Evolutionary conservation across 2,329 filamentous ascomycete species (phyloP).

Genomic region (Fusarium albosuccineum): DNA sequence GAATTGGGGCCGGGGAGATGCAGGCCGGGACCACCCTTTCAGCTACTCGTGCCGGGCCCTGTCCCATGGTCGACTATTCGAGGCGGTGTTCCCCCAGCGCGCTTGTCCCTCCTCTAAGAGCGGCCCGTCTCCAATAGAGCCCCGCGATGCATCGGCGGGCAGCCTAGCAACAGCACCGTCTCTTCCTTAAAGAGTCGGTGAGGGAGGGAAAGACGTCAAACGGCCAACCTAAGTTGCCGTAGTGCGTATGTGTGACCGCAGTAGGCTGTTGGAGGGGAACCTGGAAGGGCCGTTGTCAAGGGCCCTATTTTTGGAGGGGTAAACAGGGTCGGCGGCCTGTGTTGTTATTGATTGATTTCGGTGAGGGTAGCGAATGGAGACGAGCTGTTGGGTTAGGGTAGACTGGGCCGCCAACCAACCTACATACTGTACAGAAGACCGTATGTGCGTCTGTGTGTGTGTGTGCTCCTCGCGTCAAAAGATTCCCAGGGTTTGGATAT

Average conservation of each 20-base stretch:
- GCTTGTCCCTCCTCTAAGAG: constrained; percentile 15
- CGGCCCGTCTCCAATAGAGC: constrained; percentile 36
- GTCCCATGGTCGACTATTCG: constrained; percentile 13
- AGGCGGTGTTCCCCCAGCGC: not conserved
- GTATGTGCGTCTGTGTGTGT: constrained; percentile 9
- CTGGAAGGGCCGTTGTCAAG: constrained; percentile 33
- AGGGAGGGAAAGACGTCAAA: constrained; percentile 23
- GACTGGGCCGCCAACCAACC: constrained; percentile 26
- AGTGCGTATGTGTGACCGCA: constrained; percentile 32
- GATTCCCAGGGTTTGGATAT: constrained; percentile 22
- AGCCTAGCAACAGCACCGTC: constrained; percentile 41
- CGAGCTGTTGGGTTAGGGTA: constrained; percentile 38
- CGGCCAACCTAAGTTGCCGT: constrained; percentile 36
- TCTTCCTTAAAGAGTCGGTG: constrained; percentile 45
- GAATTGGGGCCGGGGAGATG: constrained; percentile 26
- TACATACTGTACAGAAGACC: not conserved
- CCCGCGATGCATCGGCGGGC: constrained; percentile 38
- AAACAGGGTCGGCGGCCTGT: constrained; percentile 31
- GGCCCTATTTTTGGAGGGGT: constrained; percentile 44
- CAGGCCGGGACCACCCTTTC: constrained; percentile 22
- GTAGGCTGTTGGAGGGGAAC: constrained; percentile 36
- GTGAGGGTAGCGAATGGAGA: constrained; percentile 40
- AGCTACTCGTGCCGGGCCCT: constrained; percentile 14
- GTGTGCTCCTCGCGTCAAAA: constrained; percentile 11
- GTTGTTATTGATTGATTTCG: constrained; percentile 36